Evolutionary conservation across 352 stramenopile genomes (phyloP), one percentile per base, ranked within the genome.

Genomic region (Globisporangium spiculum): DNA sequence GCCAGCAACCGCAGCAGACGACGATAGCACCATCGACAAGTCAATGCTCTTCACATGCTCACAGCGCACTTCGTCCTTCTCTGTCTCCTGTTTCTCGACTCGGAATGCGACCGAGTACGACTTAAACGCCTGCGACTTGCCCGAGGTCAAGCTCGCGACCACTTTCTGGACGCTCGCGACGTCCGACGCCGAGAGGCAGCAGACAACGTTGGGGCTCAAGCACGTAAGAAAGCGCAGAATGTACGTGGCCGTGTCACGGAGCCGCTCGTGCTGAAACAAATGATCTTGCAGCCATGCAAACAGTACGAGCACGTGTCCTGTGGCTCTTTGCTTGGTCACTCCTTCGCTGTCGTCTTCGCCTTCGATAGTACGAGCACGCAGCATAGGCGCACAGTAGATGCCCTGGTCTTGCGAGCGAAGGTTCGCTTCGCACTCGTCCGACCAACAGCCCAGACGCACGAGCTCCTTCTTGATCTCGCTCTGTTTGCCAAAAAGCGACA

Each of bases 181-280:
- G 59, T 71, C 66, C 22, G 38, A 38, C 1, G 36, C 52, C 12
- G 66, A 71, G 22, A 71, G 59, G 32, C 66, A 71, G 44, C 66
- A 71, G 26, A 71, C 66, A 52, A 67, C 26, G 38, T 61, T 63
- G 10, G 59, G 44, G 6, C 66, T 71, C 36, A 71, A 38, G 10
- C 48, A 66, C 22, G 66, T 72, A 69, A 68, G 59, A 48, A 91
- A 89, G 9, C 86, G 86, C 20, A 94, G 63, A 44, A 91, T 75
- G 22, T 91, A 93, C 50, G 86, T 89, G 20, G 83, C 81, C 24
- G 80, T 89, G 50, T 87, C 82, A 1, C 84, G 80, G 20, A 92
- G 66, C 18, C 67, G 71, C 36, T 65, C 59, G 14, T 77, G 78
- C 0, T 65, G 57, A 60, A 93, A 91, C 26, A 80, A 55, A 3